phyloP scores from a whole-genome alignment of 139 green algal genomes.

The Limnomonas spitsbergensis region DNA sequence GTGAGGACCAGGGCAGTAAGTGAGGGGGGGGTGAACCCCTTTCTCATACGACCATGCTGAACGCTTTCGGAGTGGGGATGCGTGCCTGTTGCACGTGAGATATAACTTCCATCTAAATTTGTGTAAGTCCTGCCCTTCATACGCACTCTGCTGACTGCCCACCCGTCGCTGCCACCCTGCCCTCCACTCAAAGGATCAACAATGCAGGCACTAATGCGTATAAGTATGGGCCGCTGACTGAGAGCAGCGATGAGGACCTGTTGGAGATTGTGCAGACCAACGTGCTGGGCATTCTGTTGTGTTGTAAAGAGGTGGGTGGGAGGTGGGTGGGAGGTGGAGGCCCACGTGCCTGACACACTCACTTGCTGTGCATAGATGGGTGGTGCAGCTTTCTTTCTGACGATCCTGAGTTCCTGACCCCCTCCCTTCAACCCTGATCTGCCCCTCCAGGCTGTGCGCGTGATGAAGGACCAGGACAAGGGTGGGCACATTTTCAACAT shows the following conservation, averaged over 20 bases:
- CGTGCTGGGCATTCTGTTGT: slow-evolving; percentile 86
- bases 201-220: slow-evolving; percentile 89
- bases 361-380: not conserved
- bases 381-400: no score
- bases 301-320: slow-evolving; percentile 74
- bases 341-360: not conserved
- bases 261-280: slow-evolving; percentile 86
- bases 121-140: not conserved
- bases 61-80: no score
- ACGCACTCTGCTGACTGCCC: not conserved
- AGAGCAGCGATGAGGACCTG: slow-evolving; percentile 68
- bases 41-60: not conserved
- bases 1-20: no score
- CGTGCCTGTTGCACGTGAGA: not conserved
- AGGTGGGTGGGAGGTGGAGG: not conserved
- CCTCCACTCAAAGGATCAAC: no score
- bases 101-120: not conserved
- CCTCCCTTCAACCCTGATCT: not conserved
- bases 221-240: slow-evolving; percentile 68
- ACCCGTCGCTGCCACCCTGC: no score
- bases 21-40: no score
- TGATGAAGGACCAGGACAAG: slow-evolving; percentile 76
- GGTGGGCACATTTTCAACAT: slow-evolving; percentile 90
- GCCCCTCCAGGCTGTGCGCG: slow-evolving; percentile 71
- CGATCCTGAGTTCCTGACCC: not conserved